phyloP scores from a whole-genome alignment of 805 yeast species.

The Myxozyma geophila region DNA sequence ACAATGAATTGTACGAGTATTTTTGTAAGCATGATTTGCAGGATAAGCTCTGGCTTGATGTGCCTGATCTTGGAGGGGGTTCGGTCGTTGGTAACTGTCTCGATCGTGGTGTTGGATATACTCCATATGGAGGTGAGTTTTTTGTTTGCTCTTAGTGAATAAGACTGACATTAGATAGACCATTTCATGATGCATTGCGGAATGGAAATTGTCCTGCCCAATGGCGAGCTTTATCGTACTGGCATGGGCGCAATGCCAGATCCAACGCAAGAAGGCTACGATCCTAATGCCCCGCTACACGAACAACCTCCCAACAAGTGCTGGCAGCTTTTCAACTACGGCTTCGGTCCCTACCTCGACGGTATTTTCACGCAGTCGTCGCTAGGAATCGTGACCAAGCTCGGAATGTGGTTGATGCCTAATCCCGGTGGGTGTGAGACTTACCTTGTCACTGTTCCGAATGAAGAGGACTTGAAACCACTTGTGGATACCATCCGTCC shows the following conservation, averaged over 20 bases:
- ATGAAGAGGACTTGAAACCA: constrained; percentile 6
- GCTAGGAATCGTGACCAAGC: constrained; percentile 17
- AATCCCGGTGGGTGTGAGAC: constrained; percentile 18
- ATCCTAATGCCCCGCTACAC: constrained; percentile 2
- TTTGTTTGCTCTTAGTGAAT: background rate
- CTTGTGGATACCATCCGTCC: constrained; percentile 16
- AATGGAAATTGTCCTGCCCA: constrained; percentile 16
- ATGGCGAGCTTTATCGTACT: constrained; percentile 13
- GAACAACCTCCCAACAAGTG: constrained; percentile 12
- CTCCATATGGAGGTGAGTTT: constrained; percentile 15
- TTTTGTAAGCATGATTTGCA: background rate
- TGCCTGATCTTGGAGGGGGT: constrained; percentile 17
- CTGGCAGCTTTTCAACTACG: constrained; percentile 17
- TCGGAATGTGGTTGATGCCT: constrained; percentile 21
- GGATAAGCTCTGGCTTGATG: constrained; percentile 21
- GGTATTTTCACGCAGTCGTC: constrained; percentile 17
- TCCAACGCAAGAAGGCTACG: constrained; percentile 10
- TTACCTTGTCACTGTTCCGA: constrained; percentile 15
- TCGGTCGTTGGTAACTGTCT: constrained; percentile 11
- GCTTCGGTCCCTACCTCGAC: constrained; percentile 17
- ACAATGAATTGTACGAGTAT: constrained; percentile 1
- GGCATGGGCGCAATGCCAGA: constrained; percentile 21
- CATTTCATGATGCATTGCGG: constrained; percentile 19
- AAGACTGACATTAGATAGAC: background rate
- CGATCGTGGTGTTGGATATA: constrained; percentile 17